Conservation (phyloP, 768 basidiomycete species). For the Macrolepiota dolichaula region DNA sequence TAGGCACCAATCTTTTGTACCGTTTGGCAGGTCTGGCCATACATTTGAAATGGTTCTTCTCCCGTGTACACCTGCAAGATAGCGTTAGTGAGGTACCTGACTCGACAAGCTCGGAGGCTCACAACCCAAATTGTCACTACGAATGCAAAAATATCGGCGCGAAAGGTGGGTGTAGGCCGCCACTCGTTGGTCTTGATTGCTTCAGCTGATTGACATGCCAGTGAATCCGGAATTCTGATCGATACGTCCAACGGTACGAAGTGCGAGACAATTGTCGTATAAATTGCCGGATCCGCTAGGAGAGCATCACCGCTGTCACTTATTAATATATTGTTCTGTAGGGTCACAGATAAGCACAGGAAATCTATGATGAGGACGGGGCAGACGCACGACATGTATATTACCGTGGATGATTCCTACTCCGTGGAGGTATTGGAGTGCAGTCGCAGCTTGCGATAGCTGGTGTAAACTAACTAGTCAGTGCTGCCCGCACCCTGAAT, state of each 20-base stretch:
- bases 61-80: not conserved
- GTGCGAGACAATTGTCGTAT: not conserved
- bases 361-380: not conserved
- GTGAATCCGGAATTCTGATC: not conserved
- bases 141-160: not conserved
- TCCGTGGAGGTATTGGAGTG: not conserved
- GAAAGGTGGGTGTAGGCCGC: not conserved
- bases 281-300: not conserved
- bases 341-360: not conserved
- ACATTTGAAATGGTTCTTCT: not conserved
- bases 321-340: constrained; percentile 3
- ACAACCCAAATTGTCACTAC: constrained; percentile 1
- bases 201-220: not conserved
- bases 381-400: not conserved
- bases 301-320: not conserved
- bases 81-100: not conserved
- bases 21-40: not conserved
- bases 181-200: not conserved
- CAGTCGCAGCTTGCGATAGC: not conserved
- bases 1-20: not conserved
- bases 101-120: not conserved
- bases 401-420: not conserved
- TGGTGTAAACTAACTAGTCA: not conserved
- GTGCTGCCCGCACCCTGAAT: not conserved
- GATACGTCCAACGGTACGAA: not conserved